Base-by-base conservation (phyloP, 768 basidiomycete genomes). In the Sarcomyxa edulis region DNA sequence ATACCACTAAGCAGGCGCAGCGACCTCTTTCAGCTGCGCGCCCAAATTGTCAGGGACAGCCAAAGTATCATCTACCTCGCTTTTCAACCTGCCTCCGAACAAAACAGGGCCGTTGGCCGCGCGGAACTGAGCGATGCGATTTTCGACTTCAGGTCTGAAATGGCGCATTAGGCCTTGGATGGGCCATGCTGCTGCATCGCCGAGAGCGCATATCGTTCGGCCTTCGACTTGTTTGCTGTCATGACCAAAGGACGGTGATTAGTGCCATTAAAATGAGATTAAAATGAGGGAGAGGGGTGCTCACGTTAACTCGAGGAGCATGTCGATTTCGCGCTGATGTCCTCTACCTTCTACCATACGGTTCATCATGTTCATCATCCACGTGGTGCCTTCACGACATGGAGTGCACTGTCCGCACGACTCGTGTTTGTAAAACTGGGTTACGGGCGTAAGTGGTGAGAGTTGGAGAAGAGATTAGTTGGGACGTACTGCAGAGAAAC, bases 281-380 rank as follows among this genome's bases (percentile, higher is more conserved):
- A 31, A 5, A 18, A 8, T 16, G 11, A 35, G 29, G 26, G 11
- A 28, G 26, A 27, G 43, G 26, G 31, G 14, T 15, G 68, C 76
- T 32, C 52, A 90, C 87, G 93, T 97, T 30, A 97, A 61, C 62
- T 98, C 95, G 20, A 94, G 77, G 9, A 99, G 72, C 95, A 97
- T 97, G 61, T 98, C 95, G 42, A 99, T 97, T 68, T 99, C 95
- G 42, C 95, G 82, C 48, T 74, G 72, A 53, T 94, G 89, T 0
- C 84, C 89, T 8, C 94, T 77, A 3, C 95, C 95, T 54, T 89
- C 86, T 12, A 87, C 90, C 71, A 99, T 79, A 32, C 95, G 83
- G 58, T 91, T 77, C 95, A 99, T 99, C 92, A 98, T 97, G 64
- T 97, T 95, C 79, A 86, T 90, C 88, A 99, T 91, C 95, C 95